Conservation (phyloP, 164 flowering plant species). For the Umbellularia californica region DNA sequence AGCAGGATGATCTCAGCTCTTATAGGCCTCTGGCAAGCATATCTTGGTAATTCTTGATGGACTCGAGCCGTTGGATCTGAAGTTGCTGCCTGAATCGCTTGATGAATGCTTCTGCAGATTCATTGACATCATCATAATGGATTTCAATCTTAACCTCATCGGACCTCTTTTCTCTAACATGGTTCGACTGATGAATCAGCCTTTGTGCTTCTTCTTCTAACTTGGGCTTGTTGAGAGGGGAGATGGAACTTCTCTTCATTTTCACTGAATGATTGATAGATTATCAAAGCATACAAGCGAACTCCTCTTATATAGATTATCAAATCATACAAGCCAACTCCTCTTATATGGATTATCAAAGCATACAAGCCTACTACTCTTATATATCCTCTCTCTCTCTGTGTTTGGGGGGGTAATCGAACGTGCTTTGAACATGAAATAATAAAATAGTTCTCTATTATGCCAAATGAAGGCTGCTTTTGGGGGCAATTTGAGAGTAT, state of each 20-base stretch:
- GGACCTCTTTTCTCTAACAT: constrained; percentile 3
- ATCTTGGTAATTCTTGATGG: constrained; percentile 61
- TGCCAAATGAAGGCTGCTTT: no score
- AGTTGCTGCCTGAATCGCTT: constrained; percentile 59
- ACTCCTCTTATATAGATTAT: no score
- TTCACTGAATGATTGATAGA: not conserved
- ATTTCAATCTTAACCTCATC: constrained; percentile 27
- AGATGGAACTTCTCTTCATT: constrained; percentile 8
- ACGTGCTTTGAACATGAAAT: no score
- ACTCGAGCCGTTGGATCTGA: constrained; percentile 62
- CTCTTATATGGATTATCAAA: no score
- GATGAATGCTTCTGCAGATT: constrained; percentile 72
- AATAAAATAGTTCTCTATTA: no score
- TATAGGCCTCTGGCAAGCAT: constrained; percentile 58
- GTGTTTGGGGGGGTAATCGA: no score
- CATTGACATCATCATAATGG: constrained; percentile 47
- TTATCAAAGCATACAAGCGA: no score
- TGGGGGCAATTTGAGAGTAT: no score
- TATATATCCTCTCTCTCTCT: no score
- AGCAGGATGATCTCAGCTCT: not conserved
- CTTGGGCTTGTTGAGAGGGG: not conserved
- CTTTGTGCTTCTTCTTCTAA: constrained; percentile 7
- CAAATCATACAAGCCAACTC: no score
- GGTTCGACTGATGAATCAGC: not conserved
- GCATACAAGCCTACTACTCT: no score